Base-by-base conservation (phyloP, 192 early-diverging fungal species). In the Chytriomyces sp. region DNA sequence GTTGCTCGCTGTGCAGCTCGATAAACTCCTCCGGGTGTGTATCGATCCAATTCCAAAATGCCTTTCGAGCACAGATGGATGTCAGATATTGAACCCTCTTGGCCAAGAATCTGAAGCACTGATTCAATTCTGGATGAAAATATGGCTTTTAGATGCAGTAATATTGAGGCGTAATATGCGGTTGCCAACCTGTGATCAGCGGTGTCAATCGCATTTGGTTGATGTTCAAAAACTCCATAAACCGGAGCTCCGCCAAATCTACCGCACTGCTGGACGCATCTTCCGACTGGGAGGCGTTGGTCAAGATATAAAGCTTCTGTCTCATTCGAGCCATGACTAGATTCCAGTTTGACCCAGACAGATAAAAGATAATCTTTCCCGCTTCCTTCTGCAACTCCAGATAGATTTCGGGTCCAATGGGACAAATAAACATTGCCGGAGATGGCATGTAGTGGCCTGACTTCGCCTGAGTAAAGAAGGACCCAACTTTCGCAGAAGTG, bases 11-110 rank as follows among this genome's bases (percentile, higher is more conserved):
- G 80, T 92, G 93, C 60, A 96, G 83, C 61, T 88, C 86, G 49
- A 92, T 88, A 80, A 94, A 98, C 66, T 96, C 95, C 7, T 86
- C 81, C 0, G 93, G 92, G 77, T 94, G 96, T 10, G 90, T 88
- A 67, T 94, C 91, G 48, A 98, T 96, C 91, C 95, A 98, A 81
- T 92, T 91, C 96, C 95, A 97, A 72, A 98, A 94, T 6, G 89
- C 90, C 35, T 91, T 90, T 23, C 94, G 89, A 65, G 97, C 84
- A 13, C 92, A 87, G 9, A 91, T 85, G 0, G 93, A 92, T 76
- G 92, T 82, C n/a, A 91, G 83, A 16, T 92, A 86, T 68, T 96
- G 95, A 5, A 92, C 90, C 5, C 77, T 23, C 61, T 87, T 87
- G 18, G 77, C 24, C 23, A 84, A 76, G 26, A 61, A 74, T 50